These are phyloP conservation scores for Pseudogymnoascus sp. DNA, from an alignment of 2,329 filamentous ascomycete species.

Conservation along the genomic window DNA sequence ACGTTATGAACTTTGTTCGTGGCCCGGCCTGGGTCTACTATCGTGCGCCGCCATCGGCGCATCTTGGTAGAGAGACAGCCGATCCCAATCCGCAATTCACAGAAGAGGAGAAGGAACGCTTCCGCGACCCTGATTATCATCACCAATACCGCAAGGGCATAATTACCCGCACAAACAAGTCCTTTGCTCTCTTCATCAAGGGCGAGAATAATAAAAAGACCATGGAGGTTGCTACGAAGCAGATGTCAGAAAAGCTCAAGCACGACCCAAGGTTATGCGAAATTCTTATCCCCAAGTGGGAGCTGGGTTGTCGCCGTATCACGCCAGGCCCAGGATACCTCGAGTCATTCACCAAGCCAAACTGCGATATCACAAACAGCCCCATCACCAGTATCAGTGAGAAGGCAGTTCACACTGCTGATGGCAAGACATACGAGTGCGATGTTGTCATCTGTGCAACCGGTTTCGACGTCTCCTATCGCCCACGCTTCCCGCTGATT, in stretches of 20 bases:
- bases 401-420: not conserved
- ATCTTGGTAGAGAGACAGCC: slow-evolving; percentile 41
- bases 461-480: slow-evolving; percentile 28
- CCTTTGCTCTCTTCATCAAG: not conserved
- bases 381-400: slow-evolving; percentile 14
- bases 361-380: slow-evolving; percentile 17
- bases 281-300: slow-evolving; percentile 8
- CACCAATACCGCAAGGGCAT: slow-evolving; percentile 13
- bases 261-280: slow-evolving; percentile 47
- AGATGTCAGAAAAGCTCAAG: slow-evolving; percentile 79
- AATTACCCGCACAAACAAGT: slow-evolving; percentile 1
- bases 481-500: slow-evolving; percentile 22
- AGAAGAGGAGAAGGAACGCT: slow-evolving; percentile 27
- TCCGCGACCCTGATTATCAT: slow-evolving; percentile 19
- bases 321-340: slow-evolving; percentile 77
- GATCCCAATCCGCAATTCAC: slow-evolving; percentile 25
- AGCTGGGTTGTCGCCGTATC: slow-evolving; percentile 43
- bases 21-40: slow-evolving; percentile 31
- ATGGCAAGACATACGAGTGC: not conserved
- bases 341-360: not conserved
- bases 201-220: slow-evolving; percentile 49
- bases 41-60: slow-evolving; percentile 41
- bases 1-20: slow-evolving; percentile 21
- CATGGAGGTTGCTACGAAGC: slow-evolving; percentile 83
- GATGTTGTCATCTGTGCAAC: slow-evolving; percentile 34